Evolutionary conservation across 179 eudicot genomes (phyloP), one percentile per base, ranked within the genome.

Genomic region (Amaranthus tricolor): DNA sequence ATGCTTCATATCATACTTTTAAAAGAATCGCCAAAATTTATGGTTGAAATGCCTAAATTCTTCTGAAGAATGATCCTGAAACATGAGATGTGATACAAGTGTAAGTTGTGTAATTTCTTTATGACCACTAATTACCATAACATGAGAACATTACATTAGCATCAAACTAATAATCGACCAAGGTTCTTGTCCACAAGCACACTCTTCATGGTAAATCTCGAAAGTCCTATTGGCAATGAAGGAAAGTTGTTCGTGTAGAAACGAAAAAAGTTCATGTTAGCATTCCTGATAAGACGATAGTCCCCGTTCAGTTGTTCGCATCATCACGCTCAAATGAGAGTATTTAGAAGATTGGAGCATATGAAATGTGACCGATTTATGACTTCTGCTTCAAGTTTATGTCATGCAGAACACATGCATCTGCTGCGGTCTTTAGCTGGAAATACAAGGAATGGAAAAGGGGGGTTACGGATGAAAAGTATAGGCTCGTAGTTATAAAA

Each of bases 401-500:
- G 87, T 94, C 97, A 40, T 94, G 88, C 56, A 92, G 87, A 81
- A 92, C 89, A 60, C 98, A 94, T 5, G 76, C 79, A 83, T 94
- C 98, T 75, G 98, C 96, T 0, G 97, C 97, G 20, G 98, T 94
- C 83, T 94, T 94, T 80, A 92, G 79, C 96, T 94, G 93, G 63
- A 76, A 79, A 67, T 68, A 80, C 47, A 54, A 24, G 47, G 6
- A 24, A 24, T 24, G 20, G 15, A 69, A 53, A 4, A 20, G 7
- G 6, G 58, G 12, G 15, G 19, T 56, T n/a, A 14, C 20, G 5
- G 0, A 10, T 56, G 20, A 6, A 56, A 56, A 56, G 40, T 31
- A 31, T 31, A 31, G 40, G 3, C 40, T 31, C 40, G 40, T 31
- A 31, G 40, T 31, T 31, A 31, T 4, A 31, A 31, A 31, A 31